phyloP scores from a whole-genome alignment of 2,329 filamentous ascomycete species.

The Colletotrichum orbiculare region DNA sequence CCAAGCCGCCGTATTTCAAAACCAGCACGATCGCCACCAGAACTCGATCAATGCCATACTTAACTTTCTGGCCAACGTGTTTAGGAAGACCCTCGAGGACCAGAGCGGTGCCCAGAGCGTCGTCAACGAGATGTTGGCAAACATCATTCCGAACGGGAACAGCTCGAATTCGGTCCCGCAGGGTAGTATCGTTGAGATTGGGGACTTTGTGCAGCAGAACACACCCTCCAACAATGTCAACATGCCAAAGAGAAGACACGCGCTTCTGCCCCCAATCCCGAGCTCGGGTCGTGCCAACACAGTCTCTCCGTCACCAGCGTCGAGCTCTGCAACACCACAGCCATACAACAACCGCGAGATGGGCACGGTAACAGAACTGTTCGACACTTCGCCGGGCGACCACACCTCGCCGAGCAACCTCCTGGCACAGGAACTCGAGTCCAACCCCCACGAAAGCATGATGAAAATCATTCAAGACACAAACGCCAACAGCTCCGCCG shows the following conservation, averaged over 20 bases:
- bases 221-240: conserved; percentile 51
- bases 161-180: conserved; percentile 57
- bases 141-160: conserved; percentile 72
- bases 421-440: conserved; percentile 66
- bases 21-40: conserved; percentile 94
- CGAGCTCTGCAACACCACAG: conserved; percentile 44
- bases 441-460: conserved; percentile 70
- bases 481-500: conserved; percentile 63
- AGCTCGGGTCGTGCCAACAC: conserved; percentile 44
- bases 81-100: conserved; percentile 91
- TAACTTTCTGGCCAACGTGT: conserved; percentile 95
- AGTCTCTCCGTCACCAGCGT: conserved; percentile 40
- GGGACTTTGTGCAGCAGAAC: conserved; percentile 65
- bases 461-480: conserved; percentile 75
- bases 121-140: conserved; percentile 84
- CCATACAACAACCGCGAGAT: conserved; percentile 52
- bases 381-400: conserved; percentile 62
- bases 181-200: conserved; percentile 70
- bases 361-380: conserved; percentile 70
- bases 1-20: conserved; percentile 89
- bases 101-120: conserved; percentile 77
- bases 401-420: conserved; percentile 56
- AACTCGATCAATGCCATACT: conserved; percentile 99
- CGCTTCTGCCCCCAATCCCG: conserved; percentile 66
- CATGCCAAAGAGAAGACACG: conserved; percentile 63